phyloP scores from a whole-genome alignment of 805 yeast species.

The Teunomyces cretensis region DNA sequence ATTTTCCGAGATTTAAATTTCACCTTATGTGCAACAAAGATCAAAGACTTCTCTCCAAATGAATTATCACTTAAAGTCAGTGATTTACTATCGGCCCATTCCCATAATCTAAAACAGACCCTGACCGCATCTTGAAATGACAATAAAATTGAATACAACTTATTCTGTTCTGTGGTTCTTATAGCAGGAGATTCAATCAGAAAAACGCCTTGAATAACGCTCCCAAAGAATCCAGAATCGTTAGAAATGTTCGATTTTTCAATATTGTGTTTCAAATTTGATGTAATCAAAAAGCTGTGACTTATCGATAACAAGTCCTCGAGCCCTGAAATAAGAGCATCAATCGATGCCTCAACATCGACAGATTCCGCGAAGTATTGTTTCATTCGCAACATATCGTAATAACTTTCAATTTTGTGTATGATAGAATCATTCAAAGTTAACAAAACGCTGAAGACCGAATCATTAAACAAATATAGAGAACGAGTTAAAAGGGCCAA shows the following conservation, averaged over 20 bases:
- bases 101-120: constrained; percentile 66
- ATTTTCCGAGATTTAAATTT: constrained; percentile 69
- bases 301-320: constrained; percentile 63
- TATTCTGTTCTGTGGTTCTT: constrained; percentile 50
- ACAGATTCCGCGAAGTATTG: constrained; percentile 13
- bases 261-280: constrained; percentile 18
- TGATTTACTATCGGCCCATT: constrained; percentile 53
- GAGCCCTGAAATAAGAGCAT: constrained; percentile 54
- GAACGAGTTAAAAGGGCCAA: constrained; percentile 51
- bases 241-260: constrained; percentile 12
- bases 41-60: constrained; percentile 27
- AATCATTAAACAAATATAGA: constrained; percentile 48
- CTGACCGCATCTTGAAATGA: constrained; percentile 62
- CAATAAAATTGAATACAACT: constrained; percentile 55
- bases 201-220: constrained; percentile 76
- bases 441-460: constrained; percentile 55
- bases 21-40: constrained; percentile 51
- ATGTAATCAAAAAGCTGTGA: constrained; percentile 50
- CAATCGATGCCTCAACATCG: constrained; percentile 45
- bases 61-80: background rate
- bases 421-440: constrained; percentile 54
- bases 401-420: constrained; percentile 34
- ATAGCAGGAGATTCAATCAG: constrained; percentile 64
- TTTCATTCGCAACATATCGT: constrained; percentile 22
- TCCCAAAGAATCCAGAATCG: constrained; percentile 59